Conservation (phyloP, 805 yeast species). For the Ogataea zsoltii region DNA sequence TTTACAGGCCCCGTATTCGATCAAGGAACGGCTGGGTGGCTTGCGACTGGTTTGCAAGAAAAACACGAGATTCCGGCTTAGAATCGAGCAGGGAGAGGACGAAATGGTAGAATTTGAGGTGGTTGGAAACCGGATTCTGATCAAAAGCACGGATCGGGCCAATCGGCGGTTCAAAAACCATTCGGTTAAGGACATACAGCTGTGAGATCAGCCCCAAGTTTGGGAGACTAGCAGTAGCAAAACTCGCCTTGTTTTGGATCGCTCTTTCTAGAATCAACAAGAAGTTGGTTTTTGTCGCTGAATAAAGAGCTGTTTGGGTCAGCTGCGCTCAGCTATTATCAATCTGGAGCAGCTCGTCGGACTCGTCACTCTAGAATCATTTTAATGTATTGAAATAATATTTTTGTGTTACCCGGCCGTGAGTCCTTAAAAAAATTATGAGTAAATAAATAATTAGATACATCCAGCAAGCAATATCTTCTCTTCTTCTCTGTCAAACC, state of each 20-base stretch:
- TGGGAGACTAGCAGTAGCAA: too few species aligned
- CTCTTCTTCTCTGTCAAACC: too few species aligned
- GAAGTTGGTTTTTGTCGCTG: too few species aligned
- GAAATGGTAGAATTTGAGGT: constrained; percentile 58
- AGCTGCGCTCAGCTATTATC: too few species aligned
- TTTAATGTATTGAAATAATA: too few species aligned
- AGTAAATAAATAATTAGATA: not conserved
- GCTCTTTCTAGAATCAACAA: too few species aligned
- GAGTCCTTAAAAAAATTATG: not conserved
- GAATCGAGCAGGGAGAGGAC: constrained; percentile 37
- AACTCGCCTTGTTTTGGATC: too few species aligned
- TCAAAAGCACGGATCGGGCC: constrained; percentile 77
- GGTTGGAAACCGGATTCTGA: constrained; percentile 76
- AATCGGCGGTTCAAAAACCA: constrained; percentile 84
- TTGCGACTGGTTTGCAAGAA: constrained; percentile 65
- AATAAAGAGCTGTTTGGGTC: too few species aligned
- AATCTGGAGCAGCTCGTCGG: too few species aligned
- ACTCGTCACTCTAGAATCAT: too few species aligned
- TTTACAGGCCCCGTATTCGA: constrained; percentile 18
- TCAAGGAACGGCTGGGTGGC: constrained; percentile 54
- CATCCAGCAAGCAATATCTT: too few species aligned
- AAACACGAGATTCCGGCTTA: constrained; percentile 62
- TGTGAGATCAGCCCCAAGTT: not conserved
- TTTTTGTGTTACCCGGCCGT: too few species aligned
- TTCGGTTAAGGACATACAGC: constrained; percentile 43